Percentiles rank a stretch among this genome's conserved stretches.
These are phyloP conservation scores for Rostrohypoxylon terebratum DNA, from an alignment of 495 filamentous ascomycete species.

Conservation along the genomic window DNA sequence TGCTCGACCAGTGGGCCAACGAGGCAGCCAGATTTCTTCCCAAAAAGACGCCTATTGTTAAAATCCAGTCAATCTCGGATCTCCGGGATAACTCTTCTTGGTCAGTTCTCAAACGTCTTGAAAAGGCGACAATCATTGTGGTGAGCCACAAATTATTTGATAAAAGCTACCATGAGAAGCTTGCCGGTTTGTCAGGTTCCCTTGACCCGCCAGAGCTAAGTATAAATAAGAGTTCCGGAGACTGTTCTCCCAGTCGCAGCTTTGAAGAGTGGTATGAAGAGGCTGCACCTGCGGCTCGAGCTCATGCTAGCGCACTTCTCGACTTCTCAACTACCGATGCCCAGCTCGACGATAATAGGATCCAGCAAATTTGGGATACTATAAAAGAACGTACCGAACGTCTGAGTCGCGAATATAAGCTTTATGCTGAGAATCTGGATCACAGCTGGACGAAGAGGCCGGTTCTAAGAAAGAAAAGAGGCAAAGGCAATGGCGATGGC, in stretches of 20 bases:
- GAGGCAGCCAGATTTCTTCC: slow-evolving; percentile 71
- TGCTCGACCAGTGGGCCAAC: slow-evolving; percentile 74
- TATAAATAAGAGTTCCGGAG: slow-evolving; percentile 3
- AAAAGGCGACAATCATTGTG: slow-evolving; percentile 68
- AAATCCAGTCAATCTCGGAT: slow-evolving; percentile 50
- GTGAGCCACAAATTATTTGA: slow-evolving; percentile 61
- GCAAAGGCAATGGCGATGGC: background rate
- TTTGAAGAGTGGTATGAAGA: slow-evolving; percentile 67
- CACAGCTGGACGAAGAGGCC: background rate
- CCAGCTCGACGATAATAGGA: background rate
- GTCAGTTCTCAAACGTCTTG: slow-evolving; percentile 53
- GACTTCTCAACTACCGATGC: too few species aligned
- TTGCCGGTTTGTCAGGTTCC: slow-evolving; percentile 58
- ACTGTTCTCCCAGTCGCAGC: slow-evolving; percentile 50
- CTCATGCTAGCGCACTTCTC: slow-evolving; percentile 45
- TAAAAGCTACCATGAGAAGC: slow-evolving; percentile 51
- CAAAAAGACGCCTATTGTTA: slow-evolving; percentile 52
- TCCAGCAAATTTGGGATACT: background rate
- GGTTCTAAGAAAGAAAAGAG: background rate
- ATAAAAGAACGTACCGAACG: background rate
- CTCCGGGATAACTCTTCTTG: slow-evolving; percentile 46
- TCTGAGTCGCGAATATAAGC: background rate
- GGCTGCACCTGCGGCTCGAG: slow-evolving; percentile 51
- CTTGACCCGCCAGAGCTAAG: slow-evolving; percentile 57
- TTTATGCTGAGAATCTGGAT: background rate